A percentile compares a stretch with the other conserved stretches of the same genome.
Evolutionary conservation across 306 rosid species (phyloP).

Genomic region (Gleditsia sinensis): DNA sequence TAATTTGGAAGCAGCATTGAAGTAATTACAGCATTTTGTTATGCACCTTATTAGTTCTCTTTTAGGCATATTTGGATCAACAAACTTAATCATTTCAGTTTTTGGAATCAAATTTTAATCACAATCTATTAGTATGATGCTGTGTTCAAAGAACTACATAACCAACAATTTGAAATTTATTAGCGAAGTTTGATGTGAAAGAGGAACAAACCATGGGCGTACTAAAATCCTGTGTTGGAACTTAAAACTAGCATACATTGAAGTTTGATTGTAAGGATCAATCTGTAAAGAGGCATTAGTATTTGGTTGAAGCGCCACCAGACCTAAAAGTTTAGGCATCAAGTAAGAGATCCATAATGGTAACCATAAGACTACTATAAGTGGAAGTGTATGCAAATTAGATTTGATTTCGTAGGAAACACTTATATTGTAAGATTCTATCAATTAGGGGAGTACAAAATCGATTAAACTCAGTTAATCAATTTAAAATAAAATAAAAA

Average conservation of each 20-base stretch:
- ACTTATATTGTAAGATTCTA: no score
- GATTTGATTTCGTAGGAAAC: background rate
- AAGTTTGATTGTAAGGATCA: background rate
- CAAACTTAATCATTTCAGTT: no score
- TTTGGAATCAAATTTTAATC: no score
- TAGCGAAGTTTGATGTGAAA: background rate
- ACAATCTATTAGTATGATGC: background rate
- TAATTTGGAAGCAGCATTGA: background rate
- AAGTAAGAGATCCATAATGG: background rate
- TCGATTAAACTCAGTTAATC: no score
- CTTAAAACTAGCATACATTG: background rate
- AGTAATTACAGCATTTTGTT: background rate
- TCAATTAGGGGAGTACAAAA: no score
- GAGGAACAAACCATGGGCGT: background rate
- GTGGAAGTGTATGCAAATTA: background rate
- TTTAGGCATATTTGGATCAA: background rate
- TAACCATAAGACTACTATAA: background rate
- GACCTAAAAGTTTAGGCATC: background rate
- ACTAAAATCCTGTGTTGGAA: background rate
- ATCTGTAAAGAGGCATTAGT: background rate
- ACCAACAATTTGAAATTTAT: background rate
- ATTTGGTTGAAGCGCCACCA: background rate
- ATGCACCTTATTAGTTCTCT: constrained; percentile 11
- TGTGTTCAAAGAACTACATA: background rate
- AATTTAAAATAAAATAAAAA: no score